Evolutionary conservation across 129 eudicot species (phyloP).

Genomic region (Cynara cardunculus): DNA sequence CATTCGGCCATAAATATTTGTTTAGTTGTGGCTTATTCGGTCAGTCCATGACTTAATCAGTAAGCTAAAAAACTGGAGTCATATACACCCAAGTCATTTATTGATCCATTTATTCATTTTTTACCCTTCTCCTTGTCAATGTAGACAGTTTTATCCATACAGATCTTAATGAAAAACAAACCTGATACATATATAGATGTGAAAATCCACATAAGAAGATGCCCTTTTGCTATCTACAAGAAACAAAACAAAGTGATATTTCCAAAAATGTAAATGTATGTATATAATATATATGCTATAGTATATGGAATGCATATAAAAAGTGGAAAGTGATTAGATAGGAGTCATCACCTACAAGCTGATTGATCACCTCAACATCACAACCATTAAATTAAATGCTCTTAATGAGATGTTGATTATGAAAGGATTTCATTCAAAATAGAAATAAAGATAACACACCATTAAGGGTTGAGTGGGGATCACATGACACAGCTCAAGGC

Average conservation of each 20-base stretch:
- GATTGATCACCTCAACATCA: constrained; percentile 23
- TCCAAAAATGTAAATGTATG: constrained; percentile 4
- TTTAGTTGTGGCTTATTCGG: too few relatives aligned
- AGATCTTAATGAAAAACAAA: too few relatives aligned
- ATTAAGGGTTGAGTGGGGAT: constrained; percentile 20
- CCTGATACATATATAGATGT: neutral
- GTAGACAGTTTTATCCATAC: too few relatives aligned
- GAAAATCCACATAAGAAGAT: constrained; percentile 2
- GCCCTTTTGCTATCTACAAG: neutral
- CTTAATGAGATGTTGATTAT: constrained; percentile 3
- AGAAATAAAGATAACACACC: constrained; percentile 16
- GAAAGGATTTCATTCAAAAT: constrained; percentile 5
- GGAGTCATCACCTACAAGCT: constrained; percentile 7
- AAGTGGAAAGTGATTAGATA: constrained; percentile 1
- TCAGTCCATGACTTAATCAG: too few relatives aligned
- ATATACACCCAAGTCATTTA: too few relatives aligned
- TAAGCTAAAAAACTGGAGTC: too few relatives aligned
- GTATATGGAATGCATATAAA: constrained; percentile 9
- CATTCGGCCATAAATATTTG: too few relatives aligned
- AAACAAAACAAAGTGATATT: constrained; percentile 14
- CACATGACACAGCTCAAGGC: constrained; percentile 26
- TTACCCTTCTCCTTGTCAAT: too few relatives aligned
- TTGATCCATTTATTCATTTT: too few relatives aligned
- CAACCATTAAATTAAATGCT: constrained; percentile 15
- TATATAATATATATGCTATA: neutral